Evolutionary conservation across 169 alveolate genomes (phyloP), one percentile per base, ranked within the genome.

Genomic region (Plasmodium gonderi): DNA sequence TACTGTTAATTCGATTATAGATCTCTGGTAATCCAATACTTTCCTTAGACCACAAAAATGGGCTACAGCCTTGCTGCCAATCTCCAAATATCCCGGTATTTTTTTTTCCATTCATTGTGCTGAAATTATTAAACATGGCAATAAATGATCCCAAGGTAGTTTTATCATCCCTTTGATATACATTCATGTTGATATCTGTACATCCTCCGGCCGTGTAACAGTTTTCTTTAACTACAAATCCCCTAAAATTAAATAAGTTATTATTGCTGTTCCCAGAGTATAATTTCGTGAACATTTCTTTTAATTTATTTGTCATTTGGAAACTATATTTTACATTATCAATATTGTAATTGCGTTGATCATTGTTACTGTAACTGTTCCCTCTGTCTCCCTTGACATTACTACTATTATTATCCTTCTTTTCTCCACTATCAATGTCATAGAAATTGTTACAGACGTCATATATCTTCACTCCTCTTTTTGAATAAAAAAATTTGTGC

Each of bases 401-500:
- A 3, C 60, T 47, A 6, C 49, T 3, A 29, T 20, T 38, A 9
- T 74, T 40, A 8, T 68, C 64, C 6, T 83, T 60, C 44, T 49
- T 17, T 11, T 17, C 42, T 6, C 6, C 17, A 5, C 51, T 31
- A 17, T 20, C 42, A 12, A 77, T 11, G 5, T 38, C 60, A 36
- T 68, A 83, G 42, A 74, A 9, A 7, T 83, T 83, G 20, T 83
- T 83, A 36, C 83, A 45, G n/a, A 8, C 14, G 29, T 83, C 92
- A 42, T 31, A 83, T 47, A 83, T 83, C 64, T 72, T 83, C 6
- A 83, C 92, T 1, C 92, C 92, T 17, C 77, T 72, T 60, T 51
- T 83, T 0, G 92, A 83, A 42, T 45, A 83, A 72, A 83, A 83
- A 29, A 83, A 47, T 49, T 69, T 83, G 65, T 83, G 92, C 26